Base-by-base conservation (phyloP, 179 eudicot genomes). In the Corrigiola litoralis region DNA sequence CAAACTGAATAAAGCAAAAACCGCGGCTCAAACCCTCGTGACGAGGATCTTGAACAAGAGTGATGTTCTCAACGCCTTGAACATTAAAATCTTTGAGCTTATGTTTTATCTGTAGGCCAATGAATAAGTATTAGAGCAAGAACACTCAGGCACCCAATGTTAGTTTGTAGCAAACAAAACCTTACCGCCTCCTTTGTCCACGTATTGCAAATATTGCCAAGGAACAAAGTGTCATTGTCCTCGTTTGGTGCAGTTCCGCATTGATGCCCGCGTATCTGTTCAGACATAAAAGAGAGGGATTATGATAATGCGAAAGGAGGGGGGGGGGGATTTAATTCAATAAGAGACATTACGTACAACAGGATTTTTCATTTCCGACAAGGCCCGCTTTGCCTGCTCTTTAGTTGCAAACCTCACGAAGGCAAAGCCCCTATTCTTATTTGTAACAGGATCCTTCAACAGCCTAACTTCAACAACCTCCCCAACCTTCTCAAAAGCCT, bases 121-220 rank as follows among this genome's bases (percentile, higher is more conserved):
- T 29, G 17, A 25, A 57, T 12, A 69, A 50, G 52, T 2, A 27
- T 17, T 20, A 58, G 6, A 29, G 16, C 13, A 18, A 42, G 8
- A 44, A 32, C 12, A 60, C 41, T 23, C 49, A 37, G 28, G 29
- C 54, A 28, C 33, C 16, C 21, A 54, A 31, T 13, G 58, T 34
- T 5, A 27, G 40, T 28, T n/a, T 18, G 16, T 32, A 73, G 53
- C 36, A 31, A 45, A 42, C 13, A 55, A 16, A 34, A 21, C 33
- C 86, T 72, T 81, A 90, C 97, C 42, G 95, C 88, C 84, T 90
- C 97, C 77, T 84, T 84, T 31, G 95, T 90, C 97, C 97, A 90
- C 7, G 97, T 88, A 36, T 88, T 90, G 86, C 92, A 90, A 37
- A 90, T 82, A 69, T 90, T 90, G 34, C 97, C 97, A 70, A 90